These are phyloP conservation scores for Hirschioporus abietinus DNA, from an alignment of 768 basidiomycete species.

Conservation along the genomic window DNA sequence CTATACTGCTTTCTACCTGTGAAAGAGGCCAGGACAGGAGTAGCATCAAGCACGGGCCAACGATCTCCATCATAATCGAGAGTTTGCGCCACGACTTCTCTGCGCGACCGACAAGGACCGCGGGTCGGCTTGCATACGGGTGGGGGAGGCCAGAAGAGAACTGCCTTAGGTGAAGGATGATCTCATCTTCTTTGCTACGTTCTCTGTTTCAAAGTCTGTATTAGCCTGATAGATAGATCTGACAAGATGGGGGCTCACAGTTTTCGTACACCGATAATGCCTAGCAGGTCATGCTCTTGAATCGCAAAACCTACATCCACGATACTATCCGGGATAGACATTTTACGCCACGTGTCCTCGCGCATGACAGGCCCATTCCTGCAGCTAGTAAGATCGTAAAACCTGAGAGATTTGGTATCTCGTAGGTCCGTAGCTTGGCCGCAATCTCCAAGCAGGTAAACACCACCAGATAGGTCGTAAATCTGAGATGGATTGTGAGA, in stretches of 20 bases:
- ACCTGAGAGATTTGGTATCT: background rate
- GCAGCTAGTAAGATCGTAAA: background rate
- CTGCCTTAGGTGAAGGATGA: slow-evolving; percentile 17
- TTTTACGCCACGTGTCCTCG: background rate
- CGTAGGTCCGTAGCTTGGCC: background rate
- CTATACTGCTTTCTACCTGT: slow-evolving; percentile 5
- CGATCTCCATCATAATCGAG: slow-evolving; percentile 18
- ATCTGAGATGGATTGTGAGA: slow-evolving; percentile 18
- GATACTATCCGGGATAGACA: slow-evolving; percentile 10
- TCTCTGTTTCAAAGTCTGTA: slow-evolving; percentile 6
- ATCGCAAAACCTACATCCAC: slow-evolving; percentile 20
- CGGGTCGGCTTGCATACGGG: slow-evolving; percentile 15
- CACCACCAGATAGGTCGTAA: slow-evolving; percentile 22
- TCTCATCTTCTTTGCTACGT: slow-evolving; percentile 3
- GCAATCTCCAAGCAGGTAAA: slow-evolving; percentile 16
- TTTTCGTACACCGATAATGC: slow-evolving; percentile 12
- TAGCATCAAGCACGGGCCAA: slow-evolving; percentile 18
- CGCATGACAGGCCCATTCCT: background rate
- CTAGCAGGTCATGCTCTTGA: slow-evolving; percentile 21
- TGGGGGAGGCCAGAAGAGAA: slow-evolving; percentile 18
- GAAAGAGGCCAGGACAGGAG: slow-evolving; percentile 15
- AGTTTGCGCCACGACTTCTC: background rate
- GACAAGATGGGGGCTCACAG: slow-evolving; percentile 11
- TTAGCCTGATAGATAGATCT: background rate
- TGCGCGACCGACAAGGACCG: slow-evolving; percentile 14